Percentiles rank a stretch among this genome's conserved stretches.
Evolutionary conservation across 164 flowering plant genomes (phyloP).

Genomic region (Chimonanthus praecox): DNA sequence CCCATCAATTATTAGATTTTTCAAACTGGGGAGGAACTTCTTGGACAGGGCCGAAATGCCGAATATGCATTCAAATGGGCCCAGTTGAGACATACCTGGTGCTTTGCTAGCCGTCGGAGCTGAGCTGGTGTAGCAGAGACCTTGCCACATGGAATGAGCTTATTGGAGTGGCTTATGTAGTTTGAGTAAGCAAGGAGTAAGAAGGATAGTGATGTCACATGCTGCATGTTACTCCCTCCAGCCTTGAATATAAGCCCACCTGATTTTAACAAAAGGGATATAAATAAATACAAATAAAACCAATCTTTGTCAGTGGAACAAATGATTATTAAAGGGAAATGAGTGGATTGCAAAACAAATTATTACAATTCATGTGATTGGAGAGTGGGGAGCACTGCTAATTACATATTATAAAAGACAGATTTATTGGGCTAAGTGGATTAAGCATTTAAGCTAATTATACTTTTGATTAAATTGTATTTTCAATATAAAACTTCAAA

Average conservation of each 20-base stretch:
- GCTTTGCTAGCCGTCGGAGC: slow-evolving; percentile 67
- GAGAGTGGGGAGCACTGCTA: too few relatives aligned
- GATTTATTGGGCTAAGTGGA: too few relatives aligned
- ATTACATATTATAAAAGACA: too few relatives aligned
- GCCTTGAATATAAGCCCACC: slow-evolving; percentile 89
- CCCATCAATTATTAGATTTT: neutral
- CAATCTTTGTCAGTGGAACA: too few relatives aligned
- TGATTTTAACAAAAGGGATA: slow-evolving; percentile 14
- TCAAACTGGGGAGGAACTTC: neutral
- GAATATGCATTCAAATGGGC: neutral
- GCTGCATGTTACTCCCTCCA: slow-evolving; percentile 98
- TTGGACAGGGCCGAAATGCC: neutral
- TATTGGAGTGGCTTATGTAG: slow-evolving; percentile 86
- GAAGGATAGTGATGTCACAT: slow-evolving; percentile 92
- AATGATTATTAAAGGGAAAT: too few relatives aligned
- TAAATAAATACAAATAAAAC: too few relatives aligned
- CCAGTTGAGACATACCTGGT: slow-evolving; percentile 47
- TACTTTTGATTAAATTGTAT: too few relatives aligned
- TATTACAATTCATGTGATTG: too few relatives aligned
- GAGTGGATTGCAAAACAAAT: too few relatives aligned
- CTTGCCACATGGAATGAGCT: slow-evolving; percentile 72
- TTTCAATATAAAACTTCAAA: too few relatives aligned
- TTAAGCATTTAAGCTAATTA: too few relatives aligned
- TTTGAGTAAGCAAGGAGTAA: slow-evolving; percentile 81
- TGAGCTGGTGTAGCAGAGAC: slow-evolving; percentile 52